A percentile compares a stretch with the other conserved stretches of the same genome.
These are phyloP conservation scores for Trichocomaceae sp. DNA, from an alignment of 2,329 filamentous ascomycete genomes.

Conservation along the genomic window DNA sequence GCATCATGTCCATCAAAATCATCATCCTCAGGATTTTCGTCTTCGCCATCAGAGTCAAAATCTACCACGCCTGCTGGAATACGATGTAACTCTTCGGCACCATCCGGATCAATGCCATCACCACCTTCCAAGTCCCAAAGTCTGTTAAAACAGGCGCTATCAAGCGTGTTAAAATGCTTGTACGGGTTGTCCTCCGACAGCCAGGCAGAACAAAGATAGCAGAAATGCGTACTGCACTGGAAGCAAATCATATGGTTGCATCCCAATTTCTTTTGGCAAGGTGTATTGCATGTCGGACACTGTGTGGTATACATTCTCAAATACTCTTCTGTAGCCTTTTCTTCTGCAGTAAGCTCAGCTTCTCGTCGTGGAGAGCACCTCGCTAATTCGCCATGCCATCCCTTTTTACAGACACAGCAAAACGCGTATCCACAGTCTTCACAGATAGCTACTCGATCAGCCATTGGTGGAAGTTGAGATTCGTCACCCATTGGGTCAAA, in stretches of 20 bases:
- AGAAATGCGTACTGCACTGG: conserved; percentile 86
- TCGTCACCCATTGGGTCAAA: conserved; percentile 42
- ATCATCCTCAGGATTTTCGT: conserved; percentile 17
- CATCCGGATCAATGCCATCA: conserved; percentile 49
- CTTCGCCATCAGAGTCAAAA: conserved; percentile 26
- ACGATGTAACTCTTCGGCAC: conserved; percentile 35
- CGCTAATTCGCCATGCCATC: conserved; percentile 92
- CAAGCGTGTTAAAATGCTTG: conserved; percentile 70
- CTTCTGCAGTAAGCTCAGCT: conserved; percentile 71
- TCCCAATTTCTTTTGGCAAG: conserved; percentile 82
- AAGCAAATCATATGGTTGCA: conserved; percentile 98
- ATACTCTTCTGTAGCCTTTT: conserved; percentile 80
- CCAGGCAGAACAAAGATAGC: conserved; percentile 89
- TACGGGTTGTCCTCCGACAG: conserved; percentile 77
- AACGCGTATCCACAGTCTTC: conserved; percentile 88
- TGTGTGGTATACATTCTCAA: conserved; percentile 72
- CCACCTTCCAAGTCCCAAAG: conserved; percentile 86
- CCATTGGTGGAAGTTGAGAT: conserved; percentile 40
- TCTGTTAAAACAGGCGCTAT: conserved; percentile 70
- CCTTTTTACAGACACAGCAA: conserved; percentile 64
- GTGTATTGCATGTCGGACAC: conserved; percentile 80
- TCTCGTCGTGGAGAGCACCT: conserved; percentile 59
- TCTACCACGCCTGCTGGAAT: conserved; percentile 35
- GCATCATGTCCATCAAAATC: conserved; percentile 18
- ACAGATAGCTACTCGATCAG: conserved; percentile 72